These are phyloP conservation scores for Chrysanthemum lavandulifolium DNA, from an alignment of 129 eudicot genomes.

Conservation along the genomic window DNA sequence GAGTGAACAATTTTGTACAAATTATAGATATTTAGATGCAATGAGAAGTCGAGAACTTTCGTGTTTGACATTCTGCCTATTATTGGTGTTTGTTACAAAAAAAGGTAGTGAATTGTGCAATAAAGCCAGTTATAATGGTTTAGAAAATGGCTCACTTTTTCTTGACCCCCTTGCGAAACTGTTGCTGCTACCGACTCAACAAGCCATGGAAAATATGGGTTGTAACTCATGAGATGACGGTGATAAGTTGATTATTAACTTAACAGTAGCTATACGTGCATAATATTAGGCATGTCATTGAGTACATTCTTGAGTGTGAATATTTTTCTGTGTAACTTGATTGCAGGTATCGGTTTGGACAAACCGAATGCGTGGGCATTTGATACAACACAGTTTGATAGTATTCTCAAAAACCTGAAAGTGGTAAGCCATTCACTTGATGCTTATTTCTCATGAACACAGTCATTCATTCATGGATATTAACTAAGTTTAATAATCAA, in stretches of 20 bases:
- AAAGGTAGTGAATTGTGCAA: not conserved
- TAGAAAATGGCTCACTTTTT: not conserved
- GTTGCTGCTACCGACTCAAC: too few relatives aligned
- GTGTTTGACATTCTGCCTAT: not conserved
- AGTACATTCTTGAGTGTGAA: not conserved
- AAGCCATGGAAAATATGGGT: too few relatives aligned
- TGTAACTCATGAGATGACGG: not conserved
- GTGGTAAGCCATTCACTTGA: constrained; percentile 42
- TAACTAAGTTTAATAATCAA: constrained; percentile 4
- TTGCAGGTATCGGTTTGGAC: constrained; percentile 79
- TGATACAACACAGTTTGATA: constrained; percentile 91
- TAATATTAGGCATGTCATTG: not conserved
- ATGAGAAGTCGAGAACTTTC: not conserved
- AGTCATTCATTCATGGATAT: not conserved
- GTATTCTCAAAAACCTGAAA: constrained; percentile 80
- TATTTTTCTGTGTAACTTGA: not conserved
- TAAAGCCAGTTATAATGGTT: not conserved
- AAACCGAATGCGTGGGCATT: constrained; percentile 91
- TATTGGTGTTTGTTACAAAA: not conserved
- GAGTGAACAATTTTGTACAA: not conserved
- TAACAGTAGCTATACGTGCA: not conserved
- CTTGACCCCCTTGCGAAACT: not conserved
- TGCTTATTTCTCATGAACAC: not conserved
- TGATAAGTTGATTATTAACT: not conserved
- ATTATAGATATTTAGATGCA: not conserved